These are phyloP conservation scores for Puccinia coronata DNA, from an alignment of 1,284 basidiomycete species.

Conservation along the genomic window DNA sequence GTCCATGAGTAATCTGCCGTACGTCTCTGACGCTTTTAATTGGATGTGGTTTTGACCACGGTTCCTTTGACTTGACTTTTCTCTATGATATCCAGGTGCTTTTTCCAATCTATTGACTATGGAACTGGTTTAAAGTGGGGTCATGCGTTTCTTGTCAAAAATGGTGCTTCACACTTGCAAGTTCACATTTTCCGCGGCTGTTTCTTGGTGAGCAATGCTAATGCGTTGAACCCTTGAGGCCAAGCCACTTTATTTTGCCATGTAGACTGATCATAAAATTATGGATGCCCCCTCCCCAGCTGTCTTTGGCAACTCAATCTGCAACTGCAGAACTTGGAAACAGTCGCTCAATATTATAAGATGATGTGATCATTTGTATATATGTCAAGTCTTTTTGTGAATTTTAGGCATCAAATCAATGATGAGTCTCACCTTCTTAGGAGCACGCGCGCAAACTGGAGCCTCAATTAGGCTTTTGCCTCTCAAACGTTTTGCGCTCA, in stretches of 20 bases:
- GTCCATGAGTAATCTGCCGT: too few relatives aligned
- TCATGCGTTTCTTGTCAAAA: background rate
- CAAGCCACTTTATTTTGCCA: background rate
- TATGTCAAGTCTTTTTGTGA: constrained; percentile 4
- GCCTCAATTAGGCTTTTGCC: background rate
- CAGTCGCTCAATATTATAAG: background rate
- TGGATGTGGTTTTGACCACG: too few relatives aligned
- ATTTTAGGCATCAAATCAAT: background rate
- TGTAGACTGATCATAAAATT: background rate
- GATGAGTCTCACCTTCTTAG: background rate
- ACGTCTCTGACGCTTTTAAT: too few relatives aligned
- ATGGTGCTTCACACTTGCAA: constrained; percentile 1
- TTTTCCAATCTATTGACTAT: background rate
- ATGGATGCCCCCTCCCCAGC: background rate
- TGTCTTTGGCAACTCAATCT: too few relatives aligned
- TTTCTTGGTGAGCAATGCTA: background rate
- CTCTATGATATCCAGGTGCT: background rate
- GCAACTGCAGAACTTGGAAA: too few relatives aligned
- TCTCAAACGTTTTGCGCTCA: background rate
- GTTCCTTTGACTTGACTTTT: background rate
- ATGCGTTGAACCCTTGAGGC: background rate
- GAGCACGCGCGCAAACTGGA: background rate
- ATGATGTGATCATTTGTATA: too few relatives aligned
- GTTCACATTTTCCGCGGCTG: background rate
- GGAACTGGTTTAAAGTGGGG: background rate